These are phyloP conservation scores for Diaporthe velutina DNA, from an alignment of 2,329 filamentous ascomycete species.

Conservation along the genomic window DNA sequence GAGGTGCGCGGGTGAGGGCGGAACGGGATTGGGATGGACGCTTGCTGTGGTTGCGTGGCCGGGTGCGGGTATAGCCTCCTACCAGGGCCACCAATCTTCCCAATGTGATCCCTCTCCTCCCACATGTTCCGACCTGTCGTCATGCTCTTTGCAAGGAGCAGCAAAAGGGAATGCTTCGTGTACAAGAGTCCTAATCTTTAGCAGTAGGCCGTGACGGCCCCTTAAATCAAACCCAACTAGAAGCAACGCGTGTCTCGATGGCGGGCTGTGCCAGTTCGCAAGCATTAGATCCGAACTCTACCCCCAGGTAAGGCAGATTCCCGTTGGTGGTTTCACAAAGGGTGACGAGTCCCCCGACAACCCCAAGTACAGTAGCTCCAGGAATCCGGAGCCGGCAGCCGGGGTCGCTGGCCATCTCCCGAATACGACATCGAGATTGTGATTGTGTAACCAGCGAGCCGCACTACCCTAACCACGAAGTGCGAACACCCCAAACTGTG, in stretches of 20 bases:
- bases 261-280: too few relatives aligned
- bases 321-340: constrained; percentile 16
- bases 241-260: constrained; percentile 20
- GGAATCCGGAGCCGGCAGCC: neutral
- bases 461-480: neutral
- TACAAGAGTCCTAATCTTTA: neutral
- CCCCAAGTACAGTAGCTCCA: neutral
- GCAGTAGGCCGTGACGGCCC: neutral
- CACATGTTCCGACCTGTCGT: neutral
- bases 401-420: neutral
- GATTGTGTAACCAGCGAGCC: neutral
- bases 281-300: constrained; percentile 7
- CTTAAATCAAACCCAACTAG: neutral
- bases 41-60: neutral
- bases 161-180: too few relatives aligned
- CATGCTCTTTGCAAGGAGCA: too few relatives aligned
- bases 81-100: neutral
- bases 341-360: constrained; percentile 19
- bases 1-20: constrained; percentile 17
- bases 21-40: neutral
- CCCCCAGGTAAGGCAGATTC: neutral
- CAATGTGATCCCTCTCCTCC: too few relatives aligned
- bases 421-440: neutral
- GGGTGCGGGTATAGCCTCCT: neutral
- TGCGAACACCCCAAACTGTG: neutral